A percentile compares a stretch with the other conserved stretches of the same genome.
Evolutionary conservation across 1,284 basidiomycete species (phyloP).

Genomic region (Schizophyllum amplum): DNA sequence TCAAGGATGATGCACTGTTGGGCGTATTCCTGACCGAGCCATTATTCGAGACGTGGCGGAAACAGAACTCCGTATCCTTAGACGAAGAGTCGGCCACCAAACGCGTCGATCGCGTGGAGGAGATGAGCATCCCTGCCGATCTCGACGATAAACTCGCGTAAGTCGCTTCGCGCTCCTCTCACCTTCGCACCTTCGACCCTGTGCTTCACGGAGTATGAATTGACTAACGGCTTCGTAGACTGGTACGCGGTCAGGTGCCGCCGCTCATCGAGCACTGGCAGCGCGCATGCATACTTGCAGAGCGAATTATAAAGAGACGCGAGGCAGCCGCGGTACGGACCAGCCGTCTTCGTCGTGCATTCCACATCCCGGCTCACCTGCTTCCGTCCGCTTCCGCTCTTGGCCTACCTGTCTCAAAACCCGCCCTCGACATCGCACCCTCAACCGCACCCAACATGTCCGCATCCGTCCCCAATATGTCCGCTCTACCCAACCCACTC

Average conservation of each 20-base stretch:
- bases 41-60: slow-evolving; percentile 82
- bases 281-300: slow-evolving; percentile 75
- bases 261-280: slow-evolving; percentile 86
- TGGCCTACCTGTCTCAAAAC: slow-evolving; percentile 1
- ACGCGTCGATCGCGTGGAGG: slow-evolving; percentile 74
- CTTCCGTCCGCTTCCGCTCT: slow-evolving; percentile 23
- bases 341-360: slow-evolving; percentile 58
- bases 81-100: slow-evolving; percentile 85
- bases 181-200: slow-evolving; percentile 2
- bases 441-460: background rate
- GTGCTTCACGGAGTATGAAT: slow-evolving; percentile 4
- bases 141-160: slow-evolving; percentile 83
- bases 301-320: slow-evolving; percentile 78
- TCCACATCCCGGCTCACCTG: slow-evolving; percentile 33
- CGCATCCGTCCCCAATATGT: background rate
- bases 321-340: slow-evolving; percentile 80
- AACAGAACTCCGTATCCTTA: slow-evolving; percentile 58
- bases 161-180: slow-evolving; percentile 18
- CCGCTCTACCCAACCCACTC: slow-evolving; percentile 20
- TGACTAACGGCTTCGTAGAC: slow-evolving; percentile 27
- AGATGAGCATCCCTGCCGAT: slow-evolving; percentile 88
- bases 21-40: slow-evolving; percentile 75
- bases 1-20: slow-evolving; percentile 80
- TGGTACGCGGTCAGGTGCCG: slow-evolving; percentile 63
- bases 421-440: background rate